phyloP scores from a whole-genome alignment of 177 flowering plant genomes.

The Vitis hybrid region DNA sequence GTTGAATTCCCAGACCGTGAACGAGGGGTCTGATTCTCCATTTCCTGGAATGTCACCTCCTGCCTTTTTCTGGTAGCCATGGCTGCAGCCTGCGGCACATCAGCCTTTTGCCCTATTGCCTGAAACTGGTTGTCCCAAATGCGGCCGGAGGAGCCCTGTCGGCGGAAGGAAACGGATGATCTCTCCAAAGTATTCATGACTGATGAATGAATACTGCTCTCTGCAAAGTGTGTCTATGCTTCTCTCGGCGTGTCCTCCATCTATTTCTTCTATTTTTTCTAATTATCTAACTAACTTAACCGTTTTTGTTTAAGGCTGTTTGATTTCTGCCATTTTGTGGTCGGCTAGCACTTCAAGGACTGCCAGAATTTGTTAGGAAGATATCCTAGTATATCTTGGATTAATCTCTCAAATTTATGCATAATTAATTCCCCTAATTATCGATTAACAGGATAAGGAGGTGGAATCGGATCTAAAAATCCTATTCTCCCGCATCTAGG shows the following conservation, averaged over 20 bases:
- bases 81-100: background rate
- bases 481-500: no score
- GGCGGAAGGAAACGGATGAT: slow-evolving; percentile 56
- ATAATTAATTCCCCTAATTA: background rate
- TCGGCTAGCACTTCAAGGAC: background rate
- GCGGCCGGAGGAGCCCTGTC: slow-evolving; percentile 75
- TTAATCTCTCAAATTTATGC: background rate
- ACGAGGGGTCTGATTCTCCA: background rate
- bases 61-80: background rate
- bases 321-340: background rate
- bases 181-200: slow-evolving; percentile 56
- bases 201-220: background rate
- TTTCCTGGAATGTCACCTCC: background rate
- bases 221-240: no score
- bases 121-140: slow-evolving; percentile 43
- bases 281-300: slow-evolving; percentile 13
- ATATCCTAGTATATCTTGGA: background rate
- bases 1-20: background rate
- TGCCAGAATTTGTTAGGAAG: background rate
- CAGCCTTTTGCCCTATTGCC: slow-evolving; percentile 9
- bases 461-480: no score
- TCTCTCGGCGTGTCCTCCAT: background rate
- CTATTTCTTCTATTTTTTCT: background rate
- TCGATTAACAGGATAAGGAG: no score
- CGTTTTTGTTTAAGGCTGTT: slow-evolving; percentile 6